Base-by-base conservation (phyloP, 768 basidiomycete species). In the Leucocoprinus sp. region DNA sequence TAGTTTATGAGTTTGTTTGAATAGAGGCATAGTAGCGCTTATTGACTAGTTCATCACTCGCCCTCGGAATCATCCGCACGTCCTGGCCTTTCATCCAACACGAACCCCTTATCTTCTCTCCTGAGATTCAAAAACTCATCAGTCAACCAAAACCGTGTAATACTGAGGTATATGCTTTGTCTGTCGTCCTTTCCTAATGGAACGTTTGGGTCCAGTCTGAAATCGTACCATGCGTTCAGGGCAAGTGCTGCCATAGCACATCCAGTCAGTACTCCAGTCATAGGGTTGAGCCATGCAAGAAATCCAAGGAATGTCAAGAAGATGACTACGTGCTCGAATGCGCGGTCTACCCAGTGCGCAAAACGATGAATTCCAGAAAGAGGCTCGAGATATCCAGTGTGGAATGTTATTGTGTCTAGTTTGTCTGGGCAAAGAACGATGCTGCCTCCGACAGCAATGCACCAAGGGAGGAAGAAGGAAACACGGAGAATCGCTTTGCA, bases 401-500 rank as follows among this genome's bases (percentile, higher is more conserved):
- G 49, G 50, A 71, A 72, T 3, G 66, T 55, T 36, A 74, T 46
- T 17, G 42, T 40, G 33, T 68, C 65, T 43, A 74, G 60, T 44
- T 62, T 50, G 17, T 54, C 50, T 0, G 72, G 71, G 37, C 53
- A 64, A 27, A 69, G 52, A 5, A 70, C 42, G 38, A 74, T 68
- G 11, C 61, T 54, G 3, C 62, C 70, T 24, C 72, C 71, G n/a
- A 71, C 67, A 26, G 62, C 55, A 29, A 65, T 54, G 45, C 69
- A 70, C 72, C 72, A 74, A 27, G 72, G 72, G 0, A 74, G 41
- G 49, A 74, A 71, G 17, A 64, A 53, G 2, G 64, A 4, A 8
- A 62, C 29, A 28, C 60, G 58, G 24, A 61, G 37, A 7, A 19
- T n/a, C 9, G 28, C 14, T 24, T 33, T 34, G 12, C n/a, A 7